Percentiles rank a stretch among this genome's conserved stretches.
phyloP scores from a whole-genome alignment of 805 yeast species.

The Dipodascopsis uninucleata region DNA sequence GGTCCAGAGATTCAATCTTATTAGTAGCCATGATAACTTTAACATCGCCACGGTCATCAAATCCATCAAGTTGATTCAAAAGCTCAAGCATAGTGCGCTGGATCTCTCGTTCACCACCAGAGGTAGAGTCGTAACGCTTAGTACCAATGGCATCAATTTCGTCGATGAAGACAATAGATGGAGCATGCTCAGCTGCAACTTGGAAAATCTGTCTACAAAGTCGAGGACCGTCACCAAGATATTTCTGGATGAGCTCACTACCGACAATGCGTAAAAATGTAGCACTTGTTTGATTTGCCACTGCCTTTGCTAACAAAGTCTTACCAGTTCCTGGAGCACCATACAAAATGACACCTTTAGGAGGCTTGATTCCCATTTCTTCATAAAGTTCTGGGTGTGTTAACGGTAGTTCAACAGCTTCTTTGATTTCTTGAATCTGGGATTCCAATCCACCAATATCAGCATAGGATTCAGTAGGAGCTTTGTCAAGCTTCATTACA shows the following conservation, averaged over 20 bases:
- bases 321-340: slow-evolving; percentile 99
- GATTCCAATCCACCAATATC: slow-evolving; percentile 95
- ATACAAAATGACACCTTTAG: slow-evolving; percentile 93
- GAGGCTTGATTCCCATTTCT: slow-evolving; percentile 98
- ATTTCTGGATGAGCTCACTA: slow-evolving; percentile 93
- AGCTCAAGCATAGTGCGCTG: slow-evolving; percentile 97
- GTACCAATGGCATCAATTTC: slow-evolving; percentile 99
- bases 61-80: slow-evolving; percentile 92
- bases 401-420: slow-evolving; percentile 90
- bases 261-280: slow-evolving; percentile 96
- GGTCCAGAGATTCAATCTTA: slow-evolving; percentile 89
- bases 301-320: slow-evolving; percentile 93
- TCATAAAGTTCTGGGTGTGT: slow-evolving; percentile 96
- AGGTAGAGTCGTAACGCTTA: slow-evolving; percentile 84
- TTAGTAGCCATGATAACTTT: slow-evolving; percentile 98
- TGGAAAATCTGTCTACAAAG: slow-evolving; percentile 91
- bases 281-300: slow-evolving; percentile 96
- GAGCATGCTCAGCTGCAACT: slow-evolving; percentile 95
- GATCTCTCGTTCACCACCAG: slow-evolving; percentile 96
- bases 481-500: slow-evolving; percentile 96
- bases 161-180: slow-evolving; percentile 96
- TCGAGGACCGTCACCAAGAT: slow-evolving; percentile 96
- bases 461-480: slow-evolving; percentile 94
- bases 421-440: slow-evolving; percentile 97
- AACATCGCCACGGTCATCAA: slow-evolving; percentile 95